Base-by-base conservation (phyloP, 2,329 filamentous ascomycete genomes). In the Nigrospora sphaerica region DNA sequence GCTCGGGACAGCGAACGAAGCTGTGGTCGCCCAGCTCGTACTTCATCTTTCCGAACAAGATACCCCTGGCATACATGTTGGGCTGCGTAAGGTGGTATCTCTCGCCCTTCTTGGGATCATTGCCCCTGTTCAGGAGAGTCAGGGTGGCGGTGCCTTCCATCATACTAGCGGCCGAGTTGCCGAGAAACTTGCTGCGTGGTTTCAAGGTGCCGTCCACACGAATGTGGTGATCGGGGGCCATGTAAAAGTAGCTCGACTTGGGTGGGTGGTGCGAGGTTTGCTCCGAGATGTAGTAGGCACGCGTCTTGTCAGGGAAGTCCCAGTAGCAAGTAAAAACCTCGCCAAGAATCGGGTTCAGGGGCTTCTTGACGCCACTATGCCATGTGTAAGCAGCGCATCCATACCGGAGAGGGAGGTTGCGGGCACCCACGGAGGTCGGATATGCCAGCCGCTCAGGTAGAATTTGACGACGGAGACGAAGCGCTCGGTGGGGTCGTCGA, bases 221-320 rank as follows among this genome's bases (percentile, higher is more conserved):
- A 56, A 98, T 95, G 61, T 95, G 74, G 62, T 97, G 89, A 46
- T 95, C 83, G 3, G 93, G 93, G 0, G 88, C 91, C 84, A 95
- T 91, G 71, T 95, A 98, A 67, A 98, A 98, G 72, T 98, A 98
- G 68, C 90, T 95, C 40, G 92, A 97, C 71, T 98, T 98, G 28
- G 93, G 93, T 32, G 93, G 93, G 62, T 98, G 93, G 65, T 98
- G 93, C 28, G 91, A 97, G 1, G 93, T 98, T 68, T 98, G 93
- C 68, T 98, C 93, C 41, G 92, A 83, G 56, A 98, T 89, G 70
- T 98, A 98, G 71, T 95, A 98, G 52, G 88, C 92, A 55, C 81
- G 83, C 32, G 88, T 95, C 16, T 83, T 75, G 66, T 95, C 86
- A 13, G 85, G 79, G 52, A 95, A 85, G 56, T 96, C 87, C 93